Evolutionary conservation across 805 yeast species (phyloP).

Genomic region (Isabelozyma heimii): DNA sequence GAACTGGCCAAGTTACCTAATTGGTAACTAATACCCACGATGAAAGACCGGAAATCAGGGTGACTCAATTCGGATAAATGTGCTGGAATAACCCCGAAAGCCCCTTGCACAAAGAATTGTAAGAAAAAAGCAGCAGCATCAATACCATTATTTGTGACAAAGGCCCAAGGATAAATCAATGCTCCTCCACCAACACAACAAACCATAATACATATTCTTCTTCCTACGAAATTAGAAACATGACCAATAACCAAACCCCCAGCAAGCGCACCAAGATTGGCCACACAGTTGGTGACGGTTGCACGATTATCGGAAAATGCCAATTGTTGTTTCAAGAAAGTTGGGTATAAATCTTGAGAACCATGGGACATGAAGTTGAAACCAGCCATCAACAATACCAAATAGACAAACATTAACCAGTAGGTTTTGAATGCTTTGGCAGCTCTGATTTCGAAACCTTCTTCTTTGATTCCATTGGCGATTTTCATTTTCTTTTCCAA

Average conservation of each 20-base stretch:
- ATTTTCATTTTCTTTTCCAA: conserved; percentile 7
- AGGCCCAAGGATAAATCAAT: conserved; percentile 62
- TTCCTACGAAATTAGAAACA: conserved; percentile 54
- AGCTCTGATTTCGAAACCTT: conserved; percentile 7
- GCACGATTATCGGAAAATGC: conserved; percentile 42
- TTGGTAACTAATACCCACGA: conserved; percentile 64
- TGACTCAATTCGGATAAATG: conserved; percentile 61
- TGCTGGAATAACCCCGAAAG: conserved; percentile 71
- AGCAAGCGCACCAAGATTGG: conserved; percentile 63
- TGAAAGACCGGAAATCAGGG: conserved; percentile 52
- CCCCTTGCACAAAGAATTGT: conserved; percentile 67
- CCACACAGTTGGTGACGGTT: conserved; percentile 61
- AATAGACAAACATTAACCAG: conserved; percentile 32
- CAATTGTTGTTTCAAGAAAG: conserved; percentile 55
- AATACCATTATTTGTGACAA: conserved; percentile 36
- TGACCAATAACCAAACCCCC: conserved; percentile 68
- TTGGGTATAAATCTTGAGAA: conserved; percentile 71
- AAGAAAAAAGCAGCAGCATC: conserved; percentile 62
- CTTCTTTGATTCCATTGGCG: conserved; percentile 6
- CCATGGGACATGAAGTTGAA: conserved; percentile 75
- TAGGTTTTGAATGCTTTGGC: conserved; percentile 14
- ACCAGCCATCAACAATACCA: conserved; percentile 53
- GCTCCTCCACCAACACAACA: conserved; percentile 57
- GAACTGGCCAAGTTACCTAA: conserved; percentile 71
- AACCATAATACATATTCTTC: conserved; percentile 54